A percentile compares a stretch with the other conserved stretches of the same genome.
These are phyloP conservation scores for Fusarium multiceps DNA, from an alignment of 2,329 filamentous ascomycete species.

Conservation along the genomic window DNA sequence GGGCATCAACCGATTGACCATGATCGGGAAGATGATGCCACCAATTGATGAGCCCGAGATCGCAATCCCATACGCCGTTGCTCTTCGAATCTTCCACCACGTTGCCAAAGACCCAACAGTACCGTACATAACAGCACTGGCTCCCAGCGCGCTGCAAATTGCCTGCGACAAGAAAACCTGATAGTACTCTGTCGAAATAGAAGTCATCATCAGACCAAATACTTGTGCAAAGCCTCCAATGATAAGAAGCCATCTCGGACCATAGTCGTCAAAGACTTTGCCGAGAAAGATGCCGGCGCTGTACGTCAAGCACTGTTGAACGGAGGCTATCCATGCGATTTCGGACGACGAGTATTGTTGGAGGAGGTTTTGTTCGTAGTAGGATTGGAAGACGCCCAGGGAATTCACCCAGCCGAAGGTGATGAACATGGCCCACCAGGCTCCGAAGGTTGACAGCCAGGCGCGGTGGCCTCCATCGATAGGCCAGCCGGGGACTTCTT, in stretches of 20 bases:
- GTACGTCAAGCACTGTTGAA: background rate
- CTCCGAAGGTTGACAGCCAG: background rate
- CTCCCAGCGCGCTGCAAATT: background rate
- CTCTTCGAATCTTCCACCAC: background rate
- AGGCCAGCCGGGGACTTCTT: background rate
- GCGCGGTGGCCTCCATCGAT: background rate
- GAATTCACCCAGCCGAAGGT: background rate
- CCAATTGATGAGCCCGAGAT: background rate
- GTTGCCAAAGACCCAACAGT: background rate
- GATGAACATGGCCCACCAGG: background rate
- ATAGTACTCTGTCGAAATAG: background rate
- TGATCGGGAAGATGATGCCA: background rate
- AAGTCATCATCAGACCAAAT: conserved; percentile 2
- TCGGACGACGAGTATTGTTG: background rate
- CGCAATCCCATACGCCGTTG: background rate
- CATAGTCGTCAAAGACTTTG: background rate
- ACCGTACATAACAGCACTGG: background rate
- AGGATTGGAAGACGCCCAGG: background rate
- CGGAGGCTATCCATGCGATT: background rate
- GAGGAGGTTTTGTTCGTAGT: background rate
- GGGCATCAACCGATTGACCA: background rate
- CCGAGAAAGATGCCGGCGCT: background rate
- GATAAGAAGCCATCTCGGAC: background rate
- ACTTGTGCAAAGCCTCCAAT: background rate
- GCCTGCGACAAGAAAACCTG: background rate